phyloP scores from a whole-genome alignment of 768 basidiomycete genomes.

The Mycena epipterygia region DNA sequence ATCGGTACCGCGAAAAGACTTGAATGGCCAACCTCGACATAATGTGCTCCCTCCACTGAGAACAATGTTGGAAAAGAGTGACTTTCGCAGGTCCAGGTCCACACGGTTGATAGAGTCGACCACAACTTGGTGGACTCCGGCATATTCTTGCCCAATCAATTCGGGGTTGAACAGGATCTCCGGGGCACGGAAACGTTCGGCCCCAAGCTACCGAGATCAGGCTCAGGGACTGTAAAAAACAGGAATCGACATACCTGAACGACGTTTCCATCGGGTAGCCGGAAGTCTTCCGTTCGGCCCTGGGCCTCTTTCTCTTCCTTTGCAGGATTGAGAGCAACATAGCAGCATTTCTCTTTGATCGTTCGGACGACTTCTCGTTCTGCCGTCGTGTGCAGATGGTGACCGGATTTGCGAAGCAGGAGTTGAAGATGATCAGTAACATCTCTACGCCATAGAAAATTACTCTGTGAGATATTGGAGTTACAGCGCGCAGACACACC shows the following conservation, averaged over 20 bases:
- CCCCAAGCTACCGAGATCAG: conserved; percentile 75
- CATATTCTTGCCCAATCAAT: conserved; percentile 94
- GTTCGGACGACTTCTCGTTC: conserved; percentile 97
- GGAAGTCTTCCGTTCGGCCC: conserved; percentile 88
- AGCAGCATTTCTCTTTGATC: conserved; percentile 99
- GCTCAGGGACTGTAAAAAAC: conserved; percentile 30
- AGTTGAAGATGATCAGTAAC: conserved; percentile 97
- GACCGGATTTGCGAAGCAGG: conserved; percentile 92
- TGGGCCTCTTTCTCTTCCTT: conserved; percentile 95
- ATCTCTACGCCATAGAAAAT: conserved; percentile 68
- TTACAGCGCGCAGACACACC: conserved; percentile 63
- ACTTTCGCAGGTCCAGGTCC: conserved; percentile 96
- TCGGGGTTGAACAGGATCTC: conserved; percentile 99
- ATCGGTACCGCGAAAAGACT: neutral
- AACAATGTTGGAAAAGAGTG: conserved; percentile 95
- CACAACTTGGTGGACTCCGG: conserved; percentile 97
- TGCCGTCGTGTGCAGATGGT: conserved; percentile 96
- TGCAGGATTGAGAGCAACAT: conserved; percentile 90
- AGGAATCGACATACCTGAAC: conserved; percentile 73
- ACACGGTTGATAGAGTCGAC: conserved; percentile 98
- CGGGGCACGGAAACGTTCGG: conserved; percentile 96
- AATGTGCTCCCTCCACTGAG: conserved; percentile 97
- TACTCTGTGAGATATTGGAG: neutral
- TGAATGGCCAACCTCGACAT: conserved; percentile 79
- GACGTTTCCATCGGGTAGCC: conserved; percentile 94